Evolutionary conservation across 805 yeast genomes (phyloP), one percentile per base, ranked within the genome.

Genomic region (Metschnikowia arizonensis): DNA sequence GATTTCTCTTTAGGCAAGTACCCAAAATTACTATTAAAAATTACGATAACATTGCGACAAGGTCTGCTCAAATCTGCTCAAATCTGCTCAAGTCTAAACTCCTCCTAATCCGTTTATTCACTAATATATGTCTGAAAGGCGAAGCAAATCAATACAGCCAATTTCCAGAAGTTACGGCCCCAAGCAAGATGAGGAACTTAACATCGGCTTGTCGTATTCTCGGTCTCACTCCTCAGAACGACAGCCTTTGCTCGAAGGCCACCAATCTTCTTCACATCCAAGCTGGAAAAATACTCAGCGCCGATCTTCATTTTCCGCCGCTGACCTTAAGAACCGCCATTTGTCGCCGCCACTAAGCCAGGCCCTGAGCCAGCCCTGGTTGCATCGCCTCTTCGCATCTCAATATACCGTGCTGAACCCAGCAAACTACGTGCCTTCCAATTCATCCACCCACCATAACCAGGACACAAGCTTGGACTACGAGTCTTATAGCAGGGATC

Each of bases 371-470:
- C 42, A 34, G 28, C 70, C 68, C 12, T 56, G 65, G 15, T 55
- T 60, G 41, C 67, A 63, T 40, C 51, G 62, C 32, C 55, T 65
- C 29, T 50, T 66, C 24, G 55, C 63, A 9, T 57, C 56, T 26
- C 62, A 61, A 31, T 58, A 55, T 38, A 54, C 67, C 3, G 70
- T 66, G 6, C 58, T 63, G 46, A 65, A 64, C 45, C 63, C 70
- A 5, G 34, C 50, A 15, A 41, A 46, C 25, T 43, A 47, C 23
- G 31, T 49, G n/a, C 46, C 49, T 7, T 44, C 43, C 33, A 43
- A 42, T 10, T 40, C 44, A n/a, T 45, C 45, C 15, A 42, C 45
- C 14, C 45, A 41, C 37, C 43, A 34, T 7, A 25, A 26, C 17
- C 49, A 45, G 18, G 44, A 30, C 29, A 32, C 44, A 5, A 39